Percentiles rank a stretch among this genome's conserved stretches.
Conservation (phyloP, 1,139 yeast species). For the Geotrichum klebahnii region DNA sequence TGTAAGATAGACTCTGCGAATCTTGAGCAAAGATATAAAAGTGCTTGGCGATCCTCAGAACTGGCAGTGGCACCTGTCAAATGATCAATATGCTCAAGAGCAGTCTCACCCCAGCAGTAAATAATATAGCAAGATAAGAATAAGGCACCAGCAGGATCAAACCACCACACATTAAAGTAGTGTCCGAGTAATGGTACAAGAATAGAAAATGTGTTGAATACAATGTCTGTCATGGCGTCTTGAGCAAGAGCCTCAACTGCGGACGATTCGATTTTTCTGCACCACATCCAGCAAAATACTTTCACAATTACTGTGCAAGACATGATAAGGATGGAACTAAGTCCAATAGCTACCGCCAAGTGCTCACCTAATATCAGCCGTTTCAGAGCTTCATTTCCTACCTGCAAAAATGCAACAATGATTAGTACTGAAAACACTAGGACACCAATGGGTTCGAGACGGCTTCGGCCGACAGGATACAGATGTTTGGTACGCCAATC, state of each 20-base stretch:
- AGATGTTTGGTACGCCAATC: slow-evolving; percentile 46
- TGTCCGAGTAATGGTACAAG: slow-evolving; percentile 64
- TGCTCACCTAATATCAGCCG: slow-evolving; percentile 33
- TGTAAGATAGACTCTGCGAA: slow-evolving; percentile 65
- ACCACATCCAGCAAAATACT: slow-evolving; percentile 60
- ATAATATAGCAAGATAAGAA: slow-evolving; percentile 59
- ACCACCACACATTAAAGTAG: slow-evolving; percentile 56
- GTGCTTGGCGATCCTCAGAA: slow-evolving; percentile 58
- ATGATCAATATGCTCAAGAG: slow-evolving; percentile 68
- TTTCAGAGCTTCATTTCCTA: slow-evolving; percentile 57
- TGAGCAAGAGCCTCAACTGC: slow-evolving; percentile 77
- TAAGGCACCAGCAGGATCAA: slow-evolving; percentile 71
- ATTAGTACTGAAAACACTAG: slow-evolving; percentile 68
- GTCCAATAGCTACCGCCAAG: slow-evolving; percentile 47
- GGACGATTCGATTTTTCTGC: slow-evolving; percentile 58
- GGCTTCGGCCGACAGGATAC: slow-evolving; percentile 67
- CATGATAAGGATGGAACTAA: slow-evolving; percentile 59
- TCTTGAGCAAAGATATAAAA: slow-evolving; percentile 61
- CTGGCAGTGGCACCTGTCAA: slow-evolving; percentile 71
- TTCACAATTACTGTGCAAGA: slow-evolving; percentile 56
- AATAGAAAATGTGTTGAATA: slow-evolving; percentile 66
- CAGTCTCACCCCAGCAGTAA: slow-evolving; percentile 55
- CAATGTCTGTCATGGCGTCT: slow-evolving; percentile 74
- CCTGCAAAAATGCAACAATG: slow-evolving; percentile 67
- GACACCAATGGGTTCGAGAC: slow-evolving; percentile 76